Evolutionary conservation across 257 asterid genomes (phyloP), one percentile per base, ranked within the genome.

Genomic region (Solanum piurae): DNA sequence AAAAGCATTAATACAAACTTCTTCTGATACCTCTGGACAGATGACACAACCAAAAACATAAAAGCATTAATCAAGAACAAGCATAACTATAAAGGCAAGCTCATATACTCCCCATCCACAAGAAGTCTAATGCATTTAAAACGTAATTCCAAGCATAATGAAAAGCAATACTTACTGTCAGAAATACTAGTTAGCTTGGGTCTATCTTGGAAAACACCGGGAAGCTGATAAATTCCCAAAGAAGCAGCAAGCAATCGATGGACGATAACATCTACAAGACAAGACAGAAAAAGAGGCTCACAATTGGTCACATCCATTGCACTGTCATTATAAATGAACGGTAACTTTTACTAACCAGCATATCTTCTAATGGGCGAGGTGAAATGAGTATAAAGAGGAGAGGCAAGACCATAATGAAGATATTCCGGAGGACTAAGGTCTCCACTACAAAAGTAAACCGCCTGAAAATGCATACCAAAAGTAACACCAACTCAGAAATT

Each of bases 351-450:
- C 23, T 79, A 90, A 95, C 99, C 99, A 46, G 99, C 99, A 89
- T 96, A 97, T 96, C 99, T 93, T 91, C 99, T 93, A 49, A 97
- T 96, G 66, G 99, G 99, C 87, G 99, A 97, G 89, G 99, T 97
- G 93, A 97, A 97, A 93, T 97, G 99, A 82, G 99, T 97, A 90
- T 97, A 97, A 27, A 96, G 86, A 25, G 98, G 97, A 55, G 99
- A 91, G 83, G 99, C 99, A 87, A 97, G 98, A 90, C 99, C 99
- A 89, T 97, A 96, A 90, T 97, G 99, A 86, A 62, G 87, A 89
- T 93, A 96, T 89, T 97, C 99, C 25, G 98, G 97, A 69, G 98
- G 97, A 88, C 94, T 97, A 83, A 97, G 94, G 92, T 97, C 99
- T 90, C 99, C 99, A 89, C 99, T 95, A 88, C 99, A 94, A 83